Percentiles rank a stretch among this genome's conserved stretches.
Evolutionary conservation across 1,284 basidiomycete genomes (phyloP).

Genomic region (Pisolithus thermaeus): DNA sequence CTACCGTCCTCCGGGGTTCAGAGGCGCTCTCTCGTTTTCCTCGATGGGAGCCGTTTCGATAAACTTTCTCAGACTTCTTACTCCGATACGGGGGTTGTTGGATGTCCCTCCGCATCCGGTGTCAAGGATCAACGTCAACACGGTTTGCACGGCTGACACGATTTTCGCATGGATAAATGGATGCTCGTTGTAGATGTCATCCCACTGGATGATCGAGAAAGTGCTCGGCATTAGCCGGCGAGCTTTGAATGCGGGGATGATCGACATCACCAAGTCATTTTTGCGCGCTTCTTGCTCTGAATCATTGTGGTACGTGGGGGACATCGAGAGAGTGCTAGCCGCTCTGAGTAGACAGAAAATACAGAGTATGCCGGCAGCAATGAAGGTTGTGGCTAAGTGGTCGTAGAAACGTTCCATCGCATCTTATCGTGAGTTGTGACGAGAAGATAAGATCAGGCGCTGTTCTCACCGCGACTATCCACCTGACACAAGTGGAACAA

Average conservation of each 20-base stretch:
- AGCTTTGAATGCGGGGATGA: too few relatives aligned
- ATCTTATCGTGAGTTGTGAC: slow-evolving; percentile 2
- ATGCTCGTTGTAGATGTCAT: slow-evolving; percentile 29
- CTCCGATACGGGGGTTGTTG: slow-evolving; percentile 31
- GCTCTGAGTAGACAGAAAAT: neutral
- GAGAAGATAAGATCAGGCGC: slow-evolving; percentile 3
- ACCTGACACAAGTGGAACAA: slow-evolving; percentile 80
- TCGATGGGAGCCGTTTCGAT: slow-evolving; percentile 42
- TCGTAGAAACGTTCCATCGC: neutral
- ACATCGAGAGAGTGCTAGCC: slow-evolving; percentile 24
- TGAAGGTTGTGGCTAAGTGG: neutral
- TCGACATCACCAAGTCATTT: too few relatives aligned
- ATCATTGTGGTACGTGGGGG: slow-evolving; percentile 19
- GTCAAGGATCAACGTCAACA: slow-evolving; percentile 40
- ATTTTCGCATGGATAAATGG: slow-evolving; percentile 13
- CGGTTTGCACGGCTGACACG: slow-evolving; percentile 26
- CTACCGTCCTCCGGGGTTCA: slow-evolving; percentile 39
- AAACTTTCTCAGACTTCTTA: slow-evolving; percentile 34
- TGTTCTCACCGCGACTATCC: slow-evolving; percentile 36
- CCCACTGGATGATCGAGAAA: slow-evolving; percentile 13
- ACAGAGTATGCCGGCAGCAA: slow-evolving; percentile 1
- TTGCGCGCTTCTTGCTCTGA: too few relatives aligned
- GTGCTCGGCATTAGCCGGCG: slow-evolving; percentile 38
- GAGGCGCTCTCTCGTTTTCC: slow-evolving; percentile 22
- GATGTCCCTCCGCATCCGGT: slow-evolving; percentile 49